These are phyloP conservation scores for Chaetomiaceae sp. DNA, from an alignment of 2,329 filamentous ascomycete species.

Conservation along the genomic window DNA sequence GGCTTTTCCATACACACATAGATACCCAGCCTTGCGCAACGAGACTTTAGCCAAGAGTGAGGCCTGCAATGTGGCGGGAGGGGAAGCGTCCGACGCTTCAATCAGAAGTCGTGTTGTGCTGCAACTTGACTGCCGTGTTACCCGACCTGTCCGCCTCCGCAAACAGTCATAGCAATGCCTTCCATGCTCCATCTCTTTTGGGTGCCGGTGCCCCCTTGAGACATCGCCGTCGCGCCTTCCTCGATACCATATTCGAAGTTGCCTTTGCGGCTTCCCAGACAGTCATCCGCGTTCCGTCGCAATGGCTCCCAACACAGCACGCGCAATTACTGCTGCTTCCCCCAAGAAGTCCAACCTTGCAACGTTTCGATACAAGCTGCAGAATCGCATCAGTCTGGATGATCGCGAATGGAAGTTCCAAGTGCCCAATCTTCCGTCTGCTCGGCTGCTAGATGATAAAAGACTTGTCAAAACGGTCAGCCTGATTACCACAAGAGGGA, in stretches of 20 bases:
- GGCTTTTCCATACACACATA: no score
- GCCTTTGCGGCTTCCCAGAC: background rate
- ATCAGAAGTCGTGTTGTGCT: background rate
- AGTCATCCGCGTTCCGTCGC: background rate
- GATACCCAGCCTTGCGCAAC: no score
- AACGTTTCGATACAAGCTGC: conserved; percentile 23
- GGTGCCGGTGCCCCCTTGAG: no score
- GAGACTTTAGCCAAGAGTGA: no score
- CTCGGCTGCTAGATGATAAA: conserved; percentile 18
- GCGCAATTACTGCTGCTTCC: background rate
- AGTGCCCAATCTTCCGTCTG: conserved; percentile 27
- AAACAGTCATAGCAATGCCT: no score
- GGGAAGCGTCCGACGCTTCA: background rate
- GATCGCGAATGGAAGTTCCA: conserved; percentile 29
- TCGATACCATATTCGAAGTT: no score
- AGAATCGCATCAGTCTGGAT: conserved; percentile 24
- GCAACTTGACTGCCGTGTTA: conserved; percentile 1
- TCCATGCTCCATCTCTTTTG: no score
- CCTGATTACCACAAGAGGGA: conserved; percentile 15
- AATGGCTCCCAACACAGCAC: background rate
- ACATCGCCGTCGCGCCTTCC: no score
- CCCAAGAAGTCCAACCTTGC: conserved; percentile 3
- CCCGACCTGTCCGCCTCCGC: background rate
- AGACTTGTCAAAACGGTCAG: conserved; percentile 30
- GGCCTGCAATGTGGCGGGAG: background rate